phyloP scores from a whole-genome alignment of 2,329 filamentous ascomycete species.

The Pseudodiploospora longispora region DNA sequence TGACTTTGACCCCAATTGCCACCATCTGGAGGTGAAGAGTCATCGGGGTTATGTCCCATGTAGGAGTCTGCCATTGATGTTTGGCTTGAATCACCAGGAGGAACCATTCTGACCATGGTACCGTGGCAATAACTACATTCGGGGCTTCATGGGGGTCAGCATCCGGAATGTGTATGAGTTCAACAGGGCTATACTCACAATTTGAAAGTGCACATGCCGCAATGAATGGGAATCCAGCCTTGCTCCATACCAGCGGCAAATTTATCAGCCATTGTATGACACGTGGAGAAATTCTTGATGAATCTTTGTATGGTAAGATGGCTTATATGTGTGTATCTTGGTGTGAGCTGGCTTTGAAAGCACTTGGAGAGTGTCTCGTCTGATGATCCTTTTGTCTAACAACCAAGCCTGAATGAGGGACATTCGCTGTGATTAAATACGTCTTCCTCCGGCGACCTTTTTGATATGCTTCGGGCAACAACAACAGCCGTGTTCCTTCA shows the following conservation, averaged over 20 bases:
- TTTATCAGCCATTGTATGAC: conserved; percentile 3
- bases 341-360: too few relatives aligned
- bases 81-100: conserved; percentile 3
- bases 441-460: too few relatives aligned
- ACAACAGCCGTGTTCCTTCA: too few relatives aligned
- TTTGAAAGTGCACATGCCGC: conserved; percentile 13
- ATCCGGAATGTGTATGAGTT: background rate
- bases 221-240: conserved; percentile 9
- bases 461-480: too few relatives aligned
- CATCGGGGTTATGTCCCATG: background rate
- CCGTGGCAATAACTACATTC: conserved; percentile 10
- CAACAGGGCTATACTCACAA: conserved; percentile 5
- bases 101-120: conserved; percentile 11
- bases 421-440: too few relatives aligned
- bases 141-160: conserved; percentile 1
- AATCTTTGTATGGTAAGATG: too few relatives aligned
- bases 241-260: conserved; percentile 9
- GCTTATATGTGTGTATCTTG: too few relatives aligned
- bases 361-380: background rate
- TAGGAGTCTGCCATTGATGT: conserved; percentile 1
- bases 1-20: conserved; percentile 2
- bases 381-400: background rate
- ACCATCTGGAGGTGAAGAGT: conserved; percentile 1
- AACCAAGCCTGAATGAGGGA: too few relatives aligned
- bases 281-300: too few relatives aligned